Percentiles rank a stretch among this genome's conserved stretches.
Conservation (phyloP, 2,329 filamentous ascomycete genomes). For the Macrophomina pseudophaseolina region DNA sequence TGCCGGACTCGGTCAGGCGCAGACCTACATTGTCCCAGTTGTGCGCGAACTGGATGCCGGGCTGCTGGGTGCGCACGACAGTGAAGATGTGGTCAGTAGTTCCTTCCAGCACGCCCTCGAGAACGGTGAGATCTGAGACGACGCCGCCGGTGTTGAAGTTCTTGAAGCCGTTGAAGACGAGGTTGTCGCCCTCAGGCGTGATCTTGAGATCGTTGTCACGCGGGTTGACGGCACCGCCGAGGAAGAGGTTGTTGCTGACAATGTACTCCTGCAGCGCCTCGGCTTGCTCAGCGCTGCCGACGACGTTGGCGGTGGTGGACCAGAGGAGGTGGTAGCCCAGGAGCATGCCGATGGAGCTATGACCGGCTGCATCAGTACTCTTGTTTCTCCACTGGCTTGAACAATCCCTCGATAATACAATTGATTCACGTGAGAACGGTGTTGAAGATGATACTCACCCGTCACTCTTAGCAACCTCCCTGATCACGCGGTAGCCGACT, state of each 20-base stretch:
- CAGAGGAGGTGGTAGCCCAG: constrained; percentile 69
- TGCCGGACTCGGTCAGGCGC: constrained; percentile 67
- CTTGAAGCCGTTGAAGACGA: constrained; percentile 68
- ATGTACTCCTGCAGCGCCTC: constrained; percentile 63
- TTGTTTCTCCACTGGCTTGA: neutral
- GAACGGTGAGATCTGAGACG: constrained; percentile 67
- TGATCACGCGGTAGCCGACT: constrained; percentile 63
- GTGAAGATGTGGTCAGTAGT: constrained; percentile 68
- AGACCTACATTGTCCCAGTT: constrained; percentile 71
- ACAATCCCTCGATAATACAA: neutral
- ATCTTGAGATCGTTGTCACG: constrained; percentile 67
- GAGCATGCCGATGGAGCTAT: constrained; percentile 65
- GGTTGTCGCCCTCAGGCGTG: constrained; percentile 57
- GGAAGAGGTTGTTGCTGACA: constrained; percentile 68
- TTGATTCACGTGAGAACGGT: neutral
- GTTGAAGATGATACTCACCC: constrained; percentile 47
- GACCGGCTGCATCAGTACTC: constrained; percentile 33
- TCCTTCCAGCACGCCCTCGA: constrained; percentile 66
- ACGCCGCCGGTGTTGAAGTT: constrained; percentile 72
- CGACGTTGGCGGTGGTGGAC: constrained; percentile 65
- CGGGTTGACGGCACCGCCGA: constrained; percentile 69
- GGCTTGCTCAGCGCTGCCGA: constrained; percentile 65
- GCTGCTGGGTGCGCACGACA: constrained; percentile 62
- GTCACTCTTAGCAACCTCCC: constrained; percentile 68
- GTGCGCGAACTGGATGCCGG: constrained; percentile 62